A percentile compares a stretch with the other conserved stretches of the same genome.
These are phyloP conservation scores for Colletotrichum caudatum DNA, from an alignment of 2,329 filamentous ascomycete genomes.

Conservation along the genomic window DNA sequence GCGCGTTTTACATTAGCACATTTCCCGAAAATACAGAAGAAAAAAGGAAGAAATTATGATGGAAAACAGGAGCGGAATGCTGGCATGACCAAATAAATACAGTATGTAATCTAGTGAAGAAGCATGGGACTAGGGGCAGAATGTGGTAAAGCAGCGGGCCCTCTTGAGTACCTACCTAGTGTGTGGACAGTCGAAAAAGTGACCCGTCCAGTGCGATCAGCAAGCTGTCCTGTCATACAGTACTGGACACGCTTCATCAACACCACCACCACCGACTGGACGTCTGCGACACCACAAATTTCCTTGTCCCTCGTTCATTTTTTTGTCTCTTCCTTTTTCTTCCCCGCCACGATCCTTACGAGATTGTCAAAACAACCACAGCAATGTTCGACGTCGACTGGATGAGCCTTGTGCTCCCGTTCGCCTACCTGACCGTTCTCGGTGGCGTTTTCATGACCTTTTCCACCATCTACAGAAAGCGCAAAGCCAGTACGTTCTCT, in stretches of 20 bases:
- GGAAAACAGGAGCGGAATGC: no score
- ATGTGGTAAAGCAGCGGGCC: conserved; percentile 36
- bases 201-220: conserved; percentile 35
- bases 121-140: background rate
- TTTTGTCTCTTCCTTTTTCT: conserved; percentile 7
- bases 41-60: background rate
- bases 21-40: background rate
- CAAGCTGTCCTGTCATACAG: conserved; percentile 41
- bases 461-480: conserved; percentile 90
- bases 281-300: conserved; percentile 31
- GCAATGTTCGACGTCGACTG: conserved; percentile 72
- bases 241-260: conserved; percentile 42
- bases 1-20: rapidly evolving
- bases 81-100: background rate
- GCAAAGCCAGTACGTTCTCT: conserved; percentile 76
- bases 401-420: conserved; percentile 85
- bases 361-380: conserved; percentile 38
- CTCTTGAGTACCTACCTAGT: conserved; percentile 8
- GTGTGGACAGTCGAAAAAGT: conserved; percentile 37
- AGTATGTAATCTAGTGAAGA: background rate
- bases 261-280: conserved; percentile 2
- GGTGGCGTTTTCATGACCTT: conserved; percentile 91
- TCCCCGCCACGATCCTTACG: conserved; percentile 38
- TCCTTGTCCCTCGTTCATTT: conserved; percentile 37
- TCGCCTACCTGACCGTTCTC: conserved; percentile 90